Base-by-base conservation (phyloP, 176 grass and related monocot species). In the Luzula sylvatica region DNA sequence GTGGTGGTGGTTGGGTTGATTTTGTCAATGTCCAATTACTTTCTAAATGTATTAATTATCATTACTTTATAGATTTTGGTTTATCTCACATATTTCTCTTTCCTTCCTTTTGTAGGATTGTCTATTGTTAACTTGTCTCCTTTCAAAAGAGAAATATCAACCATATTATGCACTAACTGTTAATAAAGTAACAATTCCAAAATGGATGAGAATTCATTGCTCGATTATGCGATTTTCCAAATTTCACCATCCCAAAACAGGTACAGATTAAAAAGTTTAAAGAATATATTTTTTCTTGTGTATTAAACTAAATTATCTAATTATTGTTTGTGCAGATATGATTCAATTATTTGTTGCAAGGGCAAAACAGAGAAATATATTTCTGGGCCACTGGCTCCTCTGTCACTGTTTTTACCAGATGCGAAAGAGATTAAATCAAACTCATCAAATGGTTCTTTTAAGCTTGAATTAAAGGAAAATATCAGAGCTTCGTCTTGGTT, bases 221-320 rank as follows among this genome's bases (percentile, higher is more conserved):
- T 98, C 53, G 93, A 92, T 83, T 92, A 74, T 72, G 78, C 49
- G 14, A 63, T 87, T 8, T 98, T 98, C 65, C 74, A 80, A 42
- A 69, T 82, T 25, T 78, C 61, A 19, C 87, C 43, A 20, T 26
- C 39, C 2, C 40, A 83, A 23, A 83, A 87, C 65, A 98, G 93
- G 93, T 92, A 63, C 52, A 11, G 1, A 19, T 15, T 47, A 25
- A 43, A 11, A 35, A 56, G 22, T 12, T 55, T 18, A 59, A 69
- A 42, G 45, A 18, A 45, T 39, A 43, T 4, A 56, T 29, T 3
- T 42, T 40, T 18, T 43, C 28, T 2, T 3, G 5, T 42, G 35
- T 19, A 26, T 55, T 54, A 15, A 22, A 56, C 15, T 69, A 42
- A 38, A 23, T 13, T 22, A 55, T 29, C 20, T 14, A 25, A 2